Conservation (phyloP, 2,329 filamentous ascomycete species). For the Hypoxylon sp. region DNA sequence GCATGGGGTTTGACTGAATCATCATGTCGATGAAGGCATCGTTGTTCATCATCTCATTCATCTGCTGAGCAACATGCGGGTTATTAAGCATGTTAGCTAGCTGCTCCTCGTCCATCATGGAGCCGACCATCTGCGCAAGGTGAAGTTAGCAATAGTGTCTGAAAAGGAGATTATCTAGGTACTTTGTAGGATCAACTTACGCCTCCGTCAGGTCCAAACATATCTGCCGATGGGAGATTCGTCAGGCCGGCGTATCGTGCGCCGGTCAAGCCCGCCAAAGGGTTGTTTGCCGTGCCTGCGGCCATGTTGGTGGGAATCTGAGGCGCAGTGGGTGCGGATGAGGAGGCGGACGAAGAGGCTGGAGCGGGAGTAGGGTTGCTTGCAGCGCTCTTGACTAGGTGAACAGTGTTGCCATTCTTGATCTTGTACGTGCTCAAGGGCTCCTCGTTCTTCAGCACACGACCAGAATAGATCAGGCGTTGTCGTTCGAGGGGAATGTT, state of each 20-base stretch:
- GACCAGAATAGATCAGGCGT: slow-evolving; percentile 96
- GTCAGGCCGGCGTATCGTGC: slow-evolving; percentile 94
- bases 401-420: slow-evolving; percentile 94
- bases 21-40: slow-evolving; percentile 95
- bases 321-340: slow-evolving; percentile 62
- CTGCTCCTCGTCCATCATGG: slow-evolving; percentile 80
- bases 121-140: slow-evolving; percentile 83
- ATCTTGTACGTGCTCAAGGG: slow-evolving; percentile 90
- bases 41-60: slow-evolving; percentile 97
- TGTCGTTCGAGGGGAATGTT: slow-evolving; percentile 90
- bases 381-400: slow-evolving; percentile 95
- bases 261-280: slow-evolving; percentile 89
- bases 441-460: slow-evolving; percentile 95
- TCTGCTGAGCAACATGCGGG: slow-evolving; percentile 84
- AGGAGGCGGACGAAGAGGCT: slow-evolving; percentile 57
- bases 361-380: slow-evolving; percentile 76
- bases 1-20: slow-evolving; percentile 84
- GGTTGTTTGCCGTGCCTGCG: slow-evolving; percentile 87
- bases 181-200: slow-evolving; percentile 67
- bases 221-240: slow-evolving; percentile 85
- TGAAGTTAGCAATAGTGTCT: slow-evolving; percentile 45
- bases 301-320: slow-evolving; percentile 83
- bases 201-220: slow-evolving; percentile 94
- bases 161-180: not conserved
- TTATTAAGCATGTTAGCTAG: slow-evolving; percentile 89